These are phyloP conservation scores for Leishmania mexicana DNA, from an alignment of 208 protist species.

Conservation along the genomic window DNA sequence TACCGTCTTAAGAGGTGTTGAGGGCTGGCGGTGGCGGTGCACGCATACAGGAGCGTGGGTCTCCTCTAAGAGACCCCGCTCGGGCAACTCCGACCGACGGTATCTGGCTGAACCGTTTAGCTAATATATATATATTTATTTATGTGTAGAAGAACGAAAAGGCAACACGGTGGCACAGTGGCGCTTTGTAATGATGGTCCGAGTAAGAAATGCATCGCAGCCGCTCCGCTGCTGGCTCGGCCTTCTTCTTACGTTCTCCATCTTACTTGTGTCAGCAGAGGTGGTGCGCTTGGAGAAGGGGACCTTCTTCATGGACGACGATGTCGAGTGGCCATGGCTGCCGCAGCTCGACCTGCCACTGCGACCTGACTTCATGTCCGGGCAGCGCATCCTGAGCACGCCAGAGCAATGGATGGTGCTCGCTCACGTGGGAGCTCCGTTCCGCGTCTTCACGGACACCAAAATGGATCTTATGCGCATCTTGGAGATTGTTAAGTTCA, in stretches of 20 bases:
- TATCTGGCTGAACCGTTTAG: not conserved
- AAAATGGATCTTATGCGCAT: conserved; percentile 20
- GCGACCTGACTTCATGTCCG: conserved; percentile 10
- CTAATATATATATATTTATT: not conserved
- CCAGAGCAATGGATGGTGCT: conserved; percentile 35
- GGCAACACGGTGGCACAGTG: not conserved
- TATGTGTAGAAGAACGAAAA: not conserved
- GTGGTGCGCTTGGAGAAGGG: not conserved
- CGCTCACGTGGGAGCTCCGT: conserved; percentile 32
- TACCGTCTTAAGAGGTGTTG: not conserved
- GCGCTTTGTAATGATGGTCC: not conserved
- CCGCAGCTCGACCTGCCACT: conserved; percentile 19
- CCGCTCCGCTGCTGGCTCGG: not conserved
- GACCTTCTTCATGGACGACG: not conserved
- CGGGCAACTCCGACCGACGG: not conserved
- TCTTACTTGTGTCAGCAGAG: not conserved
- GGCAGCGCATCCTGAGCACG: conserved; percentile 2
- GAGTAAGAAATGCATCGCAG: not conserved
- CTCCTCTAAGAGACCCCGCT: not conserved
- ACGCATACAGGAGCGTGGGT: not conserved
- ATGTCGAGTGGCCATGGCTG: conserved; percentile 19
- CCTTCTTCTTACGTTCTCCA: not conserved
- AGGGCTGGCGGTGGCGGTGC: not conserved
- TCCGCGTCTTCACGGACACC: conserved; percentile 14
- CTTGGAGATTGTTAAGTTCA: conserved; percentile 22